phyloP scores from a whole-genome alignment of 116 monocot genomes.

The Trichopus zeylanicus region DNA sequence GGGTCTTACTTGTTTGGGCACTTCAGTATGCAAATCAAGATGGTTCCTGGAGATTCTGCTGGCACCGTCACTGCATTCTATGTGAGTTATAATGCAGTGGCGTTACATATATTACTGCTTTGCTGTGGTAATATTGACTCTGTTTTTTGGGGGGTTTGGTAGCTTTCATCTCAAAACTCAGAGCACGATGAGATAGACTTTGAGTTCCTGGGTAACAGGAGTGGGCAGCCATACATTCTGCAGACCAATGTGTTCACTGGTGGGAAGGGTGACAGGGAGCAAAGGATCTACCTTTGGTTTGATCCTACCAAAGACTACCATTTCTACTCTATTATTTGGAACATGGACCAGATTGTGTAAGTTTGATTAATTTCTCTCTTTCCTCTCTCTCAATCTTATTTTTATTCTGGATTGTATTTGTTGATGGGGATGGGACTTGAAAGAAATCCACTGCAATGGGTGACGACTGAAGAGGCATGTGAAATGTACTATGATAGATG shows the following conservation, averaged over 20 bases:
- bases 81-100: slow-evolving; percentile 20
- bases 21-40: slow-evolving; percentile 80
- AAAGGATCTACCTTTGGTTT: slow-evolving; percentile 32
- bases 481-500: no score
- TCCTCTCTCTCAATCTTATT: no score
- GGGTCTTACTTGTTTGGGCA: slow-evolving; percentile 61
- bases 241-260: slow-evolving; percentile 34
- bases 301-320: slow-evolving; percentile 31
- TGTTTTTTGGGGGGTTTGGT: background rate
- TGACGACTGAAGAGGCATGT: no score
- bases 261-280: slow-evolving; percentile 29
- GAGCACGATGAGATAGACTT: no score
- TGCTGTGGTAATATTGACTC: no score
- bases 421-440: no score
- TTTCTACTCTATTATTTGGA: slow-evolving; percentile 28
- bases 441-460: no score
- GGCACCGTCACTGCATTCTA: slow-evolving; percentile 80
- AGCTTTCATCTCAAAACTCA: slow-evolving; percentile 28
- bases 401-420: no score
- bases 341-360: slow-evolving; percentile 27
- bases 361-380: no score
- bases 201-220: slow-evolving; percentile 36
- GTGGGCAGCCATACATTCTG: slow-evolving; percentile 17
- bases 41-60: slow-evolving; percentile 75
- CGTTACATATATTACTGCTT: no score